phyloP scores from a whole-genome alignment of 805 yeast species.

The Hanseniaspora lachancei region DNA sequence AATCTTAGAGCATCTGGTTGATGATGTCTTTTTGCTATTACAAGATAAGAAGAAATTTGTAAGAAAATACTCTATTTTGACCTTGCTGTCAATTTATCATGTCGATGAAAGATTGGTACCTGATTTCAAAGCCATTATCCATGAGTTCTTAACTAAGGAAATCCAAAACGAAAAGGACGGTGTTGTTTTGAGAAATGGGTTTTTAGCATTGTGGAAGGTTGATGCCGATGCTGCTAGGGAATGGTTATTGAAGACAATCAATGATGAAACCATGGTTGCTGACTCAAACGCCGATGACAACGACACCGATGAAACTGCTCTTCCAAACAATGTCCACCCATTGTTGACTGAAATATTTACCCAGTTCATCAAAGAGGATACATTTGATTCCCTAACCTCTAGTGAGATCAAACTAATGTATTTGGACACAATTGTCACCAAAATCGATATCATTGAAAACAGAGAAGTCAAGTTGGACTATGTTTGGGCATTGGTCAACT shows the following conservation, averaged over 20 bases:
- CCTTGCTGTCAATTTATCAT: slow-evolving; percentile 67
- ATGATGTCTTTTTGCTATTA: slow-evolving; percentile 78
- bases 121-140: slow-evolving; percentile 81
- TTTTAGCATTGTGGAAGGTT: slow-evolving; percentile 68
- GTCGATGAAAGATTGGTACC: slow-evolving; percentile 82
- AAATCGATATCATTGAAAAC: slow-evolving; percentile 29
- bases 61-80: slow-evolving; percentile 91
- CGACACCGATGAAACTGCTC: slow-evolving; percentile 38
- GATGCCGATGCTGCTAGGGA: slow-evolving; percentile 75
- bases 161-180: slow-evolving; percentile 68
- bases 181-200: slow-evolving; percentile 90
- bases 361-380: slow-evolving; percentile 81
- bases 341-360: slow-evolving; percentile 77
- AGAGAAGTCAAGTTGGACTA: slow-evolving; percentile 70
- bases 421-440: slow-evolving; percentile 56
- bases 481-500: slow-evolving; percentile 58
- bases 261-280: background rate
- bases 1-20: slow-evolving; percentile 86
- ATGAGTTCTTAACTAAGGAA: slow-evolving; percentile 42
- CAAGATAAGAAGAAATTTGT: slow-evolving; percentile 97
- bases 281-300: slow-evolving; percentile 41
- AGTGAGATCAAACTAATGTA: slow-evolving; percentile 72
- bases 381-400: slow-evolving; percentile 43
- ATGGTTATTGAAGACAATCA: slow-evolving; percentile 23
- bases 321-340: slow-evolving; percentile 51